Base-by-base conservation (phyloP, 78 protist species). In the Cavenderia fasciculata region DNA sequence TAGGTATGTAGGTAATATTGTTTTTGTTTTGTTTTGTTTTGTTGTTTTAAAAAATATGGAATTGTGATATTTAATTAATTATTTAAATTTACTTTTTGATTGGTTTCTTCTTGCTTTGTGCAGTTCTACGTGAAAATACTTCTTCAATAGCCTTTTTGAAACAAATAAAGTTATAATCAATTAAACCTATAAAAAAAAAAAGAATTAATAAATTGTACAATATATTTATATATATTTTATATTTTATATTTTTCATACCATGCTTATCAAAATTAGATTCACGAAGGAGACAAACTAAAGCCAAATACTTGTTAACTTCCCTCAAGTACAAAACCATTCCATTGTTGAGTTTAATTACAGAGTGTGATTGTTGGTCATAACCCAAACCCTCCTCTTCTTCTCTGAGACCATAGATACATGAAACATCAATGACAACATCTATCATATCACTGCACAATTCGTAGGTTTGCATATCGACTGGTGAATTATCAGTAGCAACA, bases 401-500 rank as follows among this genome's bases (percentile, higher is more conserved):
- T 29, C 61, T 78, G 51, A 87, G 29, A 38, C 97, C 98, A 94
- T 97, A 98, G 41, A 97, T 97, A 92, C 95, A 96, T 3, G 97
- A 86, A 18, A 97, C 89, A 75, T 97, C 99, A 47, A 96, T 93
- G 10, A 97, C 99, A 27, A 96, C 98, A 71, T 97, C 99, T 33
- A 98, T 96, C 98, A 97, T 96, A 78, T 97, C 98, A 31, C 94
- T 75, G 47, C 98, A 95, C n/a, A 97, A 93, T 78, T 98, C 99
- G 69, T 96, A 98, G 41, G 93, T 66, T 54, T 92, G 95, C 96
- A 95, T 96, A 75, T 98, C 98, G 29, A 97, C 99, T 25, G 97
- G 98, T 19, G 95, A 62, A 41, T 90, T 70, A 92, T 98, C 99
- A 18, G 98, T 97, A 2, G 99, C 98, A 19, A 98, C 84, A 96